Percentiles rank a stretch among this genome's conserved stretches.
These are phyloP conservation scores for Gloeophyllum trabeum DNA, from an alignment of 768 basidiomycete species.

Conservation along the genomic window DNA sequence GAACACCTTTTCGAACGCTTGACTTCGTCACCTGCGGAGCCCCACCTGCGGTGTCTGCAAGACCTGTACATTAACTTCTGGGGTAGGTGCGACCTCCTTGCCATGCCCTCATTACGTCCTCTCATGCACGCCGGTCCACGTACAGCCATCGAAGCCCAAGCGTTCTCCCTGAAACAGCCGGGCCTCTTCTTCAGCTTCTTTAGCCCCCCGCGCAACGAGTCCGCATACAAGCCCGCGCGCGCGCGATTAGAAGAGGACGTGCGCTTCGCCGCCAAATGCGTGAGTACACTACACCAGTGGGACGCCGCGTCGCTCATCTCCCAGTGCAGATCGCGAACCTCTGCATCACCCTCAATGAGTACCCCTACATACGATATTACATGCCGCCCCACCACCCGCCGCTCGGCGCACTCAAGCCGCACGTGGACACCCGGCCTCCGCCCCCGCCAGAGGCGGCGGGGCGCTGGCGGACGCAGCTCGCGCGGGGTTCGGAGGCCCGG, in stretches of 20 bases:
- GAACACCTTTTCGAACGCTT: constrained; percentile 72
- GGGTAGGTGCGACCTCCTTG: constrained; percentile 41
- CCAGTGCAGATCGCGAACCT: constrained; percentile 66
- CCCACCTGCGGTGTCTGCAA: constrained; percentile 62
- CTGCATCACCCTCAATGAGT: constrained; percentile 85
- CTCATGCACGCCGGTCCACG: too few relatives aligned
- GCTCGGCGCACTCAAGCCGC: constrained; percentile 71
- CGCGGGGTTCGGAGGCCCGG: constrained; percentile 58
- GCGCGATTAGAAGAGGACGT: constrained; percentile 84
- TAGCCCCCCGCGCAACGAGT: constrained; percentile 68
- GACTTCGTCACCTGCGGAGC: constrained; percentile 65
- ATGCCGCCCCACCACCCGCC: constrained; percentile 74
- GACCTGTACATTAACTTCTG: constrained; percentile 92
- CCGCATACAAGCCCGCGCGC: constrained; percentile 54
- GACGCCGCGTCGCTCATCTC: not conserved
- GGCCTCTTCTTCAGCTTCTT: constrained; percentile 82
- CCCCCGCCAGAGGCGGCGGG: constrained; percentile 46
- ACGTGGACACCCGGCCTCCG: constrained; percentile 51
- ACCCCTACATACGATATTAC: constrained; percentile 90
- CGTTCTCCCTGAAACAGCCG: constrained; percentile 73
- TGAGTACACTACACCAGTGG: constrained; percentile 19
- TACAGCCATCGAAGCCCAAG: constrained; percentile 78
- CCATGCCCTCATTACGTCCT: not conserved
- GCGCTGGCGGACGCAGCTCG: constrained; percentile 77
- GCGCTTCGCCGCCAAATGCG: constrained; percentile 59